Evolutionary conservation across 176 grass and related monocot genomes (phyloP).

Genomic region (Rhipidocladum racemiflorum): DNA sequence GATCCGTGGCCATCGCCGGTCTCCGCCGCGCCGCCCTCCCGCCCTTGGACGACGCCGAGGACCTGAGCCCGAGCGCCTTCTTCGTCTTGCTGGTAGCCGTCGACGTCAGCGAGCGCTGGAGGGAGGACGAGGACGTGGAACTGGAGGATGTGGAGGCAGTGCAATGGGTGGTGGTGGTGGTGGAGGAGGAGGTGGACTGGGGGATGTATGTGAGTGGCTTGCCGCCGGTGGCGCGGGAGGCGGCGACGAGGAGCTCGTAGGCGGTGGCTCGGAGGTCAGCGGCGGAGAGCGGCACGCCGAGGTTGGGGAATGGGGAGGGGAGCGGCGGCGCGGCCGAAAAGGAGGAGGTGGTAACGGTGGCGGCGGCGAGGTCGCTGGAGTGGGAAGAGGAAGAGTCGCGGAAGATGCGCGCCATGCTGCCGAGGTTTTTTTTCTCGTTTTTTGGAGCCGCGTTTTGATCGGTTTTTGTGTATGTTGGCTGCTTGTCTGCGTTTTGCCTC

Average conservation of each 20-base stretch:
- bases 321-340: constrained; percentile 15
- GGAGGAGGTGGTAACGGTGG: background rate
- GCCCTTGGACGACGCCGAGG: constrained; percentile 35
- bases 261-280: constrained; percentile 65
- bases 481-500: background rate
- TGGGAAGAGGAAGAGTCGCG: constrained; percentile 3
- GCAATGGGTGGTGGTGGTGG: background rate
- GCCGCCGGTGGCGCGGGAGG: constrained; percentile 58
- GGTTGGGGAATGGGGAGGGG: constrained; percentile 47
- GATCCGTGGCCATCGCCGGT: constrained; percentile 28
- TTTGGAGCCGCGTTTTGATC: background rate
- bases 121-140: constrained; percentile 8
- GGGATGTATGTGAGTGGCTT: constrained; percentile 75
- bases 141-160: constrained; percentile 9
- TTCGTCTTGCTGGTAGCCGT: constrained; percentile 56
- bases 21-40: constrained; percentile 12
- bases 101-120: constrained; percentile 50
- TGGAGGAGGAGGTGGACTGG: constrained; percentile 28
- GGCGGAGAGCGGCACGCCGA: constrained; percentile 57
- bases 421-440: background rate
- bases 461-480: background rate
- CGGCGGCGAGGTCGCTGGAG: constrained; percentile 3
- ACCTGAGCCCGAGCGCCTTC: constrained; percentile 46
- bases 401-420: constrained; percentile 43
- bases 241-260: constrained; percentile 84